Conservation (phyloP, 148 eudicot species). For the Camellia sinensis region DNA sequence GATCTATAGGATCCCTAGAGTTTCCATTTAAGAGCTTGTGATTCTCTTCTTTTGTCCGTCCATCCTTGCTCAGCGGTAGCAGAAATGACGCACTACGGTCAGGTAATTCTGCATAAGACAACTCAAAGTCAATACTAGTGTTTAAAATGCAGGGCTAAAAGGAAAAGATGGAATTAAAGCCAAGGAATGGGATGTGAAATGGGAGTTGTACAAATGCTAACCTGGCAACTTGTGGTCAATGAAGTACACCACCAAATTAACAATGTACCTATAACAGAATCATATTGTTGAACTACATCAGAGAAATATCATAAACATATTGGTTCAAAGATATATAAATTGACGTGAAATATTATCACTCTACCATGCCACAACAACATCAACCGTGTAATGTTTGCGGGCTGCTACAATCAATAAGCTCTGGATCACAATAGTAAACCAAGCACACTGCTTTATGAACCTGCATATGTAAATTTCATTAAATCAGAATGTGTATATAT, state of each 20-base stretch:
- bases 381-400: slow-evolving; percentile 96
- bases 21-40: slow-evolving; percentile 78
- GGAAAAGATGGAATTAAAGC: background rate
- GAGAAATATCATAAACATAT: background rate
- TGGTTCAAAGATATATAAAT: background rate
- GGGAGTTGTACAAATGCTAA: slow-evolving; percentile 15
- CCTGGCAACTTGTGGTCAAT: slow-evolving; percentile 86
- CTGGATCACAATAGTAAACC: slow-evolving; percentile 68
- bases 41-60: slow-evolving; percentile 69
- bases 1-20: slow-evolving; percentile 61
- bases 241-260: slow-evolving; percentile 89
- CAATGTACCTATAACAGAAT: slow-evolving; percentile 71
- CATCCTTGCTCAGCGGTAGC: slow-evolving; percentile 76
- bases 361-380: slow-evolving; percentile 87
- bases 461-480: slow-evolving; percentile 31
- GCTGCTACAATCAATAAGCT: slow-evolving; percentile 94
- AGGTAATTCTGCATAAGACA: slow-evolving; percentile 62
- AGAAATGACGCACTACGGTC: slow-evolving; percentile 61
- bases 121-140: background rate
- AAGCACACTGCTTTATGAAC: slow-evolving; percentile 75
- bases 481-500: background rate
- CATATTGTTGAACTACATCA: background rate
- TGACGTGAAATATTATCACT: background rate
- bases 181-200: background rate
- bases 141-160: background rate